Conservation (phyloP, 345 rosid genomes). For the Combretum micranthum region DNA sequence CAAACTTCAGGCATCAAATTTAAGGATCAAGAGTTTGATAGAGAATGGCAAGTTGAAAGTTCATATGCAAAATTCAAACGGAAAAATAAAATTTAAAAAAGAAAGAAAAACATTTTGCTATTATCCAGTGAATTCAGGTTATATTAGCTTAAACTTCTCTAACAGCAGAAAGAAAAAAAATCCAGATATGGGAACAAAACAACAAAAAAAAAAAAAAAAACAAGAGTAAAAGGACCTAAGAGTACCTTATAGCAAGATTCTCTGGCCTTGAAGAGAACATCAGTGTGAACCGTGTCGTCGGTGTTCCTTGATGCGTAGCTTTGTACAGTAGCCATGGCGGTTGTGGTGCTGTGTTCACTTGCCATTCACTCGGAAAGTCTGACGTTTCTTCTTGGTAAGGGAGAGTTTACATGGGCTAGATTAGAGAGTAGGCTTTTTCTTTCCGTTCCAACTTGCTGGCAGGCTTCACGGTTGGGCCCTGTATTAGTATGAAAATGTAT, state of each 20-base stretch:
- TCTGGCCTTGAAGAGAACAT: conserved; percentile 61
- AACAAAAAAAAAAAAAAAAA: rapidly evolving
- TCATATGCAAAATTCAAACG: neutral
- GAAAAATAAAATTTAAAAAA: neutral
- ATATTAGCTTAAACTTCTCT: too few relatives aligned
- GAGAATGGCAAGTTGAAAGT: too few relatives aligned
- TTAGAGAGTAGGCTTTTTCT: too few relatives aligned
- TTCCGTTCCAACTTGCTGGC: too few relatives aligned
- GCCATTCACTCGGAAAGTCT: conserved; percentile 14
- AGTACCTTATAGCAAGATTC: conserved; percentile 71
- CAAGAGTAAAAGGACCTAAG: neutral
- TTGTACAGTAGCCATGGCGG: conserved; percentile 38
- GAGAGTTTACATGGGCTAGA: neutral
- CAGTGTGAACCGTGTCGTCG: conserved; percentile 53
- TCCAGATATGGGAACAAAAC: too few relatives aligned
- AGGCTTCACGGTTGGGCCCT: too few relatives aligned
- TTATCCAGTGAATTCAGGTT: too few relatives aligned
- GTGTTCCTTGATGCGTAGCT: conserved; percentile 37
- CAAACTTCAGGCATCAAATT: too few relatives aligned
- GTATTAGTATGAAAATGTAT: too few relatives aligned
- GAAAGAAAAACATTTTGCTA: neutral
- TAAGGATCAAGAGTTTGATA: too few relatives aligned
- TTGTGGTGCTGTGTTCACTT: conserved; percentile 47
- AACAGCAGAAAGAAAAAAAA: too few relatives aligned
- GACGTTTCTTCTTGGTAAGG: conserved; percentile 2